phyloP scores from a whole-genome alignment of 1,284 basidiomycete species.

The Puccinia triticina region DNA sequence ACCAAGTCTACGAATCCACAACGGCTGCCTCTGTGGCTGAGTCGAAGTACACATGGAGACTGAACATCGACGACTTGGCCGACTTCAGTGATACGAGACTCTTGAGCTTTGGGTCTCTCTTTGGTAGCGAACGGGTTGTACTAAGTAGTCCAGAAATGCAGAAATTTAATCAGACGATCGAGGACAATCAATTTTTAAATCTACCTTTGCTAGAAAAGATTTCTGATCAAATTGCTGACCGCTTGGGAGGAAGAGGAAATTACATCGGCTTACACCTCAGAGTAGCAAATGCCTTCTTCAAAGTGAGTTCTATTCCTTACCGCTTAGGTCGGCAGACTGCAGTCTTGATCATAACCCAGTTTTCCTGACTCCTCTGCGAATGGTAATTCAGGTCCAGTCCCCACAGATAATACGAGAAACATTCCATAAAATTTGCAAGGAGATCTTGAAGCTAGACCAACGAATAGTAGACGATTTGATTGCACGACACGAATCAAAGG shows the following conservation, averaged over 20 bases:
- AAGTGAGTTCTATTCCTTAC: too few species aligned
- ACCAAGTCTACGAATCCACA: slow-evolving; percentile 47
- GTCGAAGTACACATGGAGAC: slow-evolving; percentile 55
- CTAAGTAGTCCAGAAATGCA: slow-evolving; percentile 49
- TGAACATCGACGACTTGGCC: slow-evolving; percentile 55
- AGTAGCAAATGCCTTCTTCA: slow-evolving; percentile 70
- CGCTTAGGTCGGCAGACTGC: too few species aligned
- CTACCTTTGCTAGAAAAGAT: slow-evolving; percentile 56
- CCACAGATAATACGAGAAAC: not conserved
- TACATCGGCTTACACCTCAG: slow-evolving; percentile 72
- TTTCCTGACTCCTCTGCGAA: too few species aligned
- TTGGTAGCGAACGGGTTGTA: slow-evolving; percentile 56
- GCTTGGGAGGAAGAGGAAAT: slow-evolving; percentile 63
- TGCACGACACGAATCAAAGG: not conserved
- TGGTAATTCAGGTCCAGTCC: slow-evolving; percentile 15
- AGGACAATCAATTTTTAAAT: slow-evolving; percentile 56
- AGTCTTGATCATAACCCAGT: too few species aligned
- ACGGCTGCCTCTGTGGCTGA: not conserved
- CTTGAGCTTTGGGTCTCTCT: slow-evolving; percentile 58
- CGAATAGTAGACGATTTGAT: slow-evolving; percentile 8
- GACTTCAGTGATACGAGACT: slow-evolving; percentile 55
- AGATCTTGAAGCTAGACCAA: slow-evolving; percentile 23
- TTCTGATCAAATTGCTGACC: slow-evolving; percentile 55
- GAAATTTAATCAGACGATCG: slow-evolving; percentile 53
- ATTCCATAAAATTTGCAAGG: slow-evolving; percentile 25